Percentiles rank a stretch among this genome's conserved stretches.
Conservation (phyloP, 768 basidiomycete genomes). For the Boletus fagicola region DNA sequence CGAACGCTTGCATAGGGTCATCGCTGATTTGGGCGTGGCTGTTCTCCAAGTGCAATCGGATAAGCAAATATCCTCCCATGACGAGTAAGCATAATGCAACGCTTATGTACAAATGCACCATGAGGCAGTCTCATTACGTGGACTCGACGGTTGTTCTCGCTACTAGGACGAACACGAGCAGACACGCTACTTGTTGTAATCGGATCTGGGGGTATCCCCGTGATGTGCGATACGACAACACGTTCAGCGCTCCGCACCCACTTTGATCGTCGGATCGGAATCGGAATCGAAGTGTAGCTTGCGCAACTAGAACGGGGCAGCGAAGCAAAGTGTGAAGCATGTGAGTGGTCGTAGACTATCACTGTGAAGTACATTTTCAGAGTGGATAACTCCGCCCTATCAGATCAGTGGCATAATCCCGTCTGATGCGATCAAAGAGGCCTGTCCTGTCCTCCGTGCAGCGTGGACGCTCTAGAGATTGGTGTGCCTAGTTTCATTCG, state of each 20-base stretch:
- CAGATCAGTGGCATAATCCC: neutral
- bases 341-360: neutral
- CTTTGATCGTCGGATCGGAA: neutral
- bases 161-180: neutral
- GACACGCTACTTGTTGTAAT: neutral
- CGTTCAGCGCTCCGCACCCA: neutral
- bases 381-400: neutral
- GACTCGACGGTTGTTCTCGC: neutral
- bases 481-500: neutral
- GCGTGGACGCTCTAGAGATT: neutral
- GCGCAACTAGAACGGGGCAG: neutral
- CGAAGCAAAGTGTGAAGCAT: neutral
- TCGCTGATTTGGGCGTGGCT: neutral
- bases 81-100: neutral
- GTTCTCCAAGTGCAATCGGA: neutral
- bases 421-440: slow-evolving; percentile 1
- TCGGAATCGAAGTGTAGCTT: neutral
- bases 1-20: neutral
- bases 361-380: neutral
- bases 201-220: neutral
- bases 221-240: neutral
- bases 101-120: neutral
- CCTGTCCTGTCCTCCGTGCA: neutral
- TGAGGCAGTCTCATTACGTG: neutral
- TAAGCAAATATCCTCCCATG: neutral